phyloP scores from a whole-genome alignment of 176 grass and related monocot species.

The Bothriochloa decipiens region DNA sequence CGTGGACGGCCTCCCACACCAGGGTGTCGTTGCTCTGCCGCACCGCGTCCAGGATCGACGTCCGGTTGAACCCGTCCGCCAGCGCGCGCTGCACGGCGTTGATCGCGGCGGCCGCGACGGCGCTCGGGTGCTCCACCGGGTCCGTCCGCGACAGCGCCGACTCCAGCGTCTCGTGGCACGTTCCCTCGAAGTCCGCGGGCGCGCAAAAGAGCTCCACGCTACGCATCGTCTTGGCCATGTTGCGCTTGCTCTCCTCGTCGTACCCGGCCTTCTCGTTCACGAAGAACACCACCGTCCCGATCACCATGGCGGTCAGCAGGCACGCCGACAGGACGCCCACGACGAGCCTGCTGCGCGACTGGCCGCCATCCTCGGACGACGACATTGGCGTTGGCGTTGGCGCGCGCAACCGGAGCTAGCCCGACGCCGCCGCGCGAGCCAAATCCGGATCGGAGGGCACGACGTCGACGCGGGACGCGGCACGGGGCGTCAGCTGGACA shows the following conservation, averaged over 20 bases:
- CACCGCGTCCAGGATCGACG: slow-evolving; percentile 51
- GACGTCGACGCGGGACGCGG: neutral
- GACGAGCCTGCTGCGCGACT: slow-evolving; percentile 40
- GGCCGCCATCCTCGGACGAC: slow-evolving; percentile 33
- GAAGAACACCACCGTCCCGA: slow-evolving; percentile 58
- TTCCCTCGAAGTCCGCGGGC: slow-evolving; percentile 66
- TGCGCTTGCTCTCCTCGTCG: neutral
- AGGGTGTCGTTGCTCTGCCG: slow-evolving; percentile 56
- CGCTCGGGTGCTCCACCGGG: slow-evolving; percentile 55
- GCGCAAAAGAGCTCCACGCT: slow-evolving; percentile 79
- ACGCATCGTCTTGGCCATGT: slow-evolving; percentile 58
- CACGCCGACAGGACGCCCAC: slow-evolving; percentile 42
- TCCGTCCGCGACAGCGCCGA: slow-evolving; percentile 22
- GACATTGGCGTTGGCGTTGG: slow-evolving; percentile 30
- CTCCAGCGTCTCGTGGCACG: slow-evolving; percentile 65
- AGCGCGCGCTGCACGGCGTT: slow-evolving; percentile 48
- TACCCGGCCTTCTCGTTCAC: slow-evolving; percentile 34
- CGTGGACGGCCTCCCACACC: slow-evolving; percentile 45
- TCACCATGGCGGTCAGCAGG: slow-evolving; percentile 62
- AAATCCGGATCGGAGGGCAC: neutral
- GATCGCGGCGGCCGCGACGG: slow-evolving; percentile 56
- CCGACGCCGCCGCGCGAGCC: slow-evolving; percentile 8
- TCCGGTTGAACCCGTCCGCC: slow-evolving; percentile 52
- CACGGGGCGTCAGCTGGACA: slow-evolving; percentile 11
- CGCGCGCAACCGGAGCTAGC: neutral